Evolutionary conservation across 495 filamentous ascomycete genomes (phyloP).

Genomic region (Tuber calosporum): DNA sequence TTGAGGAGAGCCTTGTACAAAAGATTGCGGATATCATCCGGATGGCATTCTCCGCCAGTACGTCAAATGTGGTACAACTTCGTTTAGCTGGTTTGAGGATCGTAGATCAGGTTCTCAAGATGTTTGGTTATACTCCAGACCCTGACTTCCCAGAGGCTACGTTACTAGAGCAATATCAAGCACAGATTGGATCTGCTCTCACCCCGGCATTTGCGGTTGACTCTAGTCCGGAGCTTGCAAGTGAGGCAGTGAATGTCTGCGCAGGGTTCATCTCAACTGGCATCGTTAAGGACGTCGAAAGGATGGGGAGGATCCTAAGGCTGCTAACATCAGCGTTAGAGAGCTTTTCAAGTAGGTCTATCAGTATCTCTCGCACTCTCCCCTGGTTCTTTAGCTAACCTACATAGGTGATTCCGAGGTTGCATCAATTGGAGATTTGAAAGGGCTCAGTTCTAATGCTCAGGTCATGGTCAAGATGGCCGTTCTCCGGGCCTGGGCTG

Average conservation of each 20-base stretch:
- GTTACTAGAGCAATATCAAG: conserved; percentile 94
- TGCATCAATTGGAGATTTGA: conserved; percentile 84
- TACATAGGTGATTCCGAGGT: conserved; percentile 59
- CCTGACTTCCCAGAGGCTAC: conserved; percentile 94
- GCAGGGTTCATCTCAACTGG: conserved; percentile 93
- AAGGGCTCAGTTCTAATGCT: conserved; percentile 89
- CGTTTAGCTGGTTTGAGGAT: conserved; percentile 85
- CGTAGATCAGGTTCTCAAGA: conserved; percentile 83
- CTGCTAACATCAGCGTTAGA: conserved; percentile 85
- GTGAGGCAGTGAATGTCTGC: conserved; percentile 95
- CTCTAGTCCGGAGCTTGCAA: conserved; percentile 88
- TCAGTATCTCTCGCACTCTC: background rate
- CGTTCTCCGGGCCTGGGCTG: conserved; percentile 97
- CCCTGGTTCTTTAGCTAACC: conserved; percentile 12
- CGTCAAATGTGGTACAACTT: conserved; percentile 80
- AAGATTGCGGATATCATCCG: conserved; percentile 88
- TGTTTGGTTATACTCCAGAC: conserved; percentile 93
- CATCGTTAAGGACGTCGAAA: conserved; percentile 93
- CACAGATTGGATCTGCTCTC: conserved; percentile 91
- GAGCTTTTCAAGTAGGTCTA: conserved; percentile 64
- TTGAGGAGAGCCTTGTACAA: conserved; percentile 36
- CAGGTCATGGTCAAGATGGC: conserved; percentile 98
- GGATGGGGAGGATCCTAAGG: conserved; percentile 95
- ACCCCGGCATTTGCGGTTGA: conserved; percentile 94
- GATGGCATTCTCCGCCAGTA: conserved; percentile 96